Conservation (phyloP, 495 filamentous ascomycete species). For the Ascobolus immersus region DNA sequence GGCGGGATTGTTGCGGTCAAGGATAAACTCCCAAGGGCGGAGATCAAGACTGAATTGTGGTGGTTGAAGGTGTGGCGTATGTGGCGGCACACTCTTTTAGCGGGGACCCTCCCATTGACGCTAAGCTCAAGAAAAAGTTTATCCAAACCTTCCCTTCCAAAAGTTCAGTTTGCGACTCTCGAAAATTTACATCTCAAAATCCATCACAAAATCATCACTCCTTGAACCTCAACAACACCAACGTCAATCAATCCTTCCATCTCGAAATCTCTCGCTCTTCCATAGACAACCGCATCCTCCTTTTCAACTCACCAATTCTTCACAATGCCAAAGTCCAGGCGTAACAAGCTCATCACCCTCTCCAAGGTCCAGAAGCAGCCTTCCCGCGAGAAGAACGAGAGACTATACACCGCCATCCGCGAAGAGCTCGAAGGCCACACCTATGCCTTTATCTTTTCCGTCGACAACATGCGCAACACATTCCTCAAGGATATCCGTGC, state of each 20-base stretch:
- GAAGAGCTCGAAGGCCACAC: constrained; percentile 66
- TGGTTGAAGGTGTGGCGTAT: too few relatives aligned
- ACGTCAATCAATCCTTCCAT: background rate
- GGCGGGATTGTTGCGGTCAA: too few relatives aligned
- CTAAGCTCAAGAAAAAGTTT: too few relatives aligned
- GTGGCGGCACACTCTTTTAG: too few relatives aligned
- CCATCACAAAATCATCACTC: too few relatives aligned
- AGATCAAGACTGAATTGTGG: too few relatives aligned
- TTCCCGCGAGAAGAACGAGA: constrained; percentile 63
- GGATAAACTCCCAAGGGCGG: too few relatives aligned
- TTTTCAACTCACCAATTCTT: background rate
- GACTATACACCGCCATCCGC: constrained; percentile 66
- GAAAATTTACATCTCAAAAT: too few relatives aligned
- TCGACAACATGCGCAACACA: constrained; percentile 97
- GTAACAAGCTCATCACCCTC: constrained; percentile 62
- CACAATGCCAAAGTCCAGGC: constrained; percentile 91
- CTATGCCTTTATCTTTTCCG: constrained; percentile 71
- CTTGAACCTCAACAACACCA: background rate
- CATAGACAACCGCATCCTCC: background rate
- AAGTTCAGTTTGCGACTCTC: background rate
- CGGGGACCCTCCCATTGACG: too few relatives aligned
- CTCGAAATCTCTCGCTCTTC: too few relatives aligned
- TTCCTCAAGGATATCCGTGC: constrained; percentile 78
- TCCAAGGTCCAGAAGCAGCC: constrained; percentile 79
- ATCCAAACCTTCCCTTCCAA: too few relatives aligned